Conservation (phyloP, 768 basidiomycete species). For the Mycena filopes region DNA sequence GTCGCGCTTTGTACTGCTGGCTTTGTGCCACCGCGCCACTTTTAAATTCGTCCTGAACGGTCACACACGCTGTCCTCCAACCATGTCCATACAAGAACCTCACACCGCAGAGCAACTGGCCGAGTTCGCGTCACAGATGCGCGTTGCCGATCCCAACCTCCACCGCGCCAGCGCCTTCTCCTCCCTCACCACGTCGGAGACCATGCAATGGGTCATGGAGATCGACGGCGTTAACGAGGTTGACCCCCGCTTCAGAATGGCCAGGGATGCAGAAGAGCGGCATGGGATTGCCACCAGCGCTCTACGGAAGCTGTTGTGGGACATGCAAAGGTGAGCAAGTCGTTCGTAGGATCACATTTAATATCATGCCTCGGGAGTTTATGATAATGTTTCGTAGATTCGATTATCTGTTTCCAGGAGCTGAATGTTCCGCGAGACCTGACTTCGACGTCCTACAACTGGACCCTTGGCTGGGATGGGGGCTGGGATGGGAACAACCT, state of each 20-base stretch:
- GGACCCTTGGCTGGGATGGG: slow-evolving; percentile 21
- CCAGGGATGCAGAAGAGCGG: slow-evolving; percentile 7
- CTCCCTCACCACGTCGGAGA: slow-evolving; percentile 25
- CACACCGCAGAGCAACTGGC: slow-evolving; percentile 18
- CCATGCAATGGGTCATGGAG: slow-evolving; percentile 19
- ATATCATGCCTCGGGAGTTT: too few species aligned
- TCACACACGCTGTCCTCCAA: too few species aligned
- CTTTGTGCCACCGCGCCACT: too few species aligned
- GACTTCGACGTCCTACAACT: slow-evolving; percentile 20
- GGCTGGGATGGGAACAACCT: slow-evolving; percentile 19
- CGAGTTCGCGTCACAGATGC: slow-evolving; percentile 12
- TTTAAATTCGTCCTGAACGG: too few species aligned
- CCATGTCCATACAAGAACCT: slow-evolving; percentile 4
- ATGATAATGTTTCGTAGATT: slow-evolving; percentile 13
- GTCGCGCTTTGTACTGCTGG: too few species aligned
- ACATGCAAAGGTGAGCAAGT: slow-evolving; percentile 27
- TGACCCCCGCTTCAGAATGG: slow-evolving; percentile 1
- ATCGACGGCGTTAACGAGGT: slow-evolving; percentile 14
- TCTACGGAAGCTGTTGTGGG: slow-evolving; percentile 29
- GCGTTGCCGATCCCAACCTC: slow-evolving; percentile 25
- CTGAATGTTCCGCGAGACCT: slow-evolving; percentile 17
- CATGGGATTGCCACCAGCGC: slow-evolving; percentile 8
- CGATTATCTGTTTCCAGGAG: slow-evolving; percentile 30
- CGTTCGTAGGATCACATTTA: background rate
- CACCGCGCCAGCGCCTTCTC: slow-evolving; percentile 33